phyloP scores from a whole-genome alignment of 257 asterid genomes.

The Knoxia roxburghii region DNA sequence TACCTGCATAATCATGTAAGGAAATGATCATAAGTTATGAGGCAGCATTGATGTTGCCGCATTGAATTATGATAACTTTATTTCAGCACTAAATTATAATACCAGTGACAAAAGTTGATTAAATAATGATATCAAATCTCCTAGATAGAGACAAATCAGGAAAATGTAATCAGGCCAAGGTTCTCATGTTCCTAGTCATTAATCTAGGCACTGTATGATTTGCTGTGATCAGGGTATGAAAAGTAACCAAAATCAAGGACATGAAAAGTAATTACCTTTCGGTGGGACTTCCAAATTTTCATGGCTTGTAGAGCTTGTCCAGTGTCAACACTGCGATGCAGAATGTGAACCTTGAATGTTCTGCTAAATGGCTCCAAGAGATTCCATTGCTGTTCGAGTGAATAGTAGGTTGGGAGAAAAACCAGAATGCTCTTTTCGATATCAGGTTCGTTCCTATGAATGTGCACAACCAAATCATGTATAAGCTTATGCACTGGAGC shows the following conservation, averaged over 20 bases:
- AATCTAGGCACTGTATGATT: not conserved
- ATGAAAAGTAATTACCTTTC: conserved; percentile 51
- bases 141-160: not conserved
- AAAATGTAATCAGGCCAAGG: not conserved
- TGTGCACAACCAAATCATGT: conserved; percentile 71
- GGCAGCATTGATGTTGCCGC: not conserved
- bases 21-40: conserved; percentile 9
- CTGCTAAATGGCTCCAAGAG: conserved; percentile 59
- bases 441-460: conserved; percentile 81
- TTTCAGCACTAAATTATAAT: too few species aligned
- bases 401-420: conserved; percentile 84
- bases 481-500: conserved; percentile 72
- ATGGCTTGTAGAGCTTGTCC: conserved; percentile 83
- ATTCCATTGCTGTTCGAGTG: conserved; percentile 89
- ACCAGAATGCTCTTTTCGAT: conserved; percentile 93
- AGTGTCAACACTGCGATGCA: conserved; percentile 82
- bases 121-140: not conserved
- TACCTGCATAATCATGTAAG: conserved; percentile 44
- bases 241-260: conserved; percentile 1
- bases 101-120: too few species aligned
- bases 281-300: conserved; percentile 77
- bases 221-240: not conserved
- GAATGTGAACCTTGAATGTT: conserved; percentile 78
- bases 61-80: too few species aligned
- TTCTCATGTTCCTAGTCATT: not conserved